Base-by-base conservation (phyloP, 768 basidiomycete genomes). In the Suillus cothurnatus region DNA sequence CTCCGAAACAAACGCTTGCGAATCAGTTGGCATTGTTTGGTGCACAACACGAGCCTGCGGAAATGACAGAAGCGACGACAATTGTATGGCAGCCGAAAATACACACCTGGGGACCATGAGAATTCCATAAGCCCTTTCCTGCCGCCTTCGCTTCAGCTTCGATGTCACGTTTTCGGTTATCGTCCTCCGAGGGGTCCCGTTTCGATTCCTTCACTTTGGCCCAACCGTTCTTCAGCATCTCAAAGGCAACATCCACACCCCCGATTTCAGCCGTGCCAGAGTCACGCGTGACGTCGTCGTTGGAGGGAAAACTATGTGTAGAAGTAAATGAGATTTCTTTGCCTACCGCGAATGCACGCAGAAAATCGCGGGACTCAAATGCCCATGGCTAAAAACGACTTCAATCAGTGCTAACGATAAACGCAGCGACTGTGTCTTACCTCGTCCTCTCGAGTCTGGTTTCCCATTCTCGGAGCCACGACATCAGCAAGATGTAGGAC, bases 221-320 rank as follows among this genome's bases (percentile, higher is more conserved):
- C 95, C 95, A 98, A n/a, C 97, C 97, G 66, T 85, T 86, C 72
- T 84, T 87, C 47, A 99, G 83, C n/a, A 97, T 76, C 73, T 95
- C 92, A 0, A 83, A 82, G 5, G 88, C 81, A 26, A 96, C 76
- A 71, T 96, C 94, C 61, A 87, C 74, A 8, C 90, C 92, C 56
- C 81, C 85, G 43, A 93, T 84, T 66, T 93, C 90, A 21, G 86
- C 92, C 34, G 80, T 84, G 34, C 94, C 94, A 61, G 95, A 82
- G 75, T 95, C 95, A 68, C 93, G 90, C 32, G 88, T 84, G 43
- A 85, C 77, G 65, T 93, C 93, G 69, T 93, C 92, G 65, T 87
- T 89, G 39, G 89, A 78, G 12, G 92, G 85, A 49, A 97, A 80
- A 47, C 90, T 88, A 76, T 97, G 94, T 31, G 87, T 86, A 11